Evolutionary conservation across 2,329 filamentous ascomycete genomes (phyloP).

Genomic region (Fusarium papillatum): DNA sequence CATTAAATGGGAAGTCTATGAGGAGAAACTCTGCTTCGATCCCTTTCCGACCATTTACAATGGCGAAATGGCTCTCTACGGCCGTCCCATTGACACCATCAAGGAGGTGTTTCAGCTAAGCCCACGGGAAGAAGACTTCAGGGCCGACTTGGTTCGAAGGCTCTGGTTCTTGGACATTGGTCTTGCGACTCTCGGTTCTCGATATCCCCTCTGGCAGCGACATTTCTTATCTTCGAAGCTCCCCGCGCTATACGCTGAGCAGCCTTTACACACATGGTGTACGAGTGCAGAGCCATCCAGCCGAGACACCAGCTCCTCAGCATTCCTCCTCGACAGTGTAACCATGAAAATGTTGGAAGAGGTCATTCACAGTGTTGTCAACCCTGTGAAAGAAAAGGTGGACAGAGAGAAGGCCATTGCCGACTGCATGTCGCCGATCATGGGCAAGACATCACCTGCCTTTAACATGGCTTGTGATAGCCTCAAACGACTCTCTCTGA

Average conservation of each 20-base stretch:
- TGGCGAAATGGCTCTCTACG: neutral
- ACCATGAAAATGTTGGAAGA: neutral
- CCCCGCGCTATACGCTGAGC: neutral
- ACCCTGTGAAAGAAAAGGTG: neutral
- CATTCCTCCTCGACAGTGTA: neutral
- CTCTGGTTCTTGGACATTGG: neutral
- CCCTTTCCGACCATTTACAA: neutral
- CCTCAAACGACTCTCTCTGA: neutral
- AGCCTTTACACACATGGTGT: neutral
- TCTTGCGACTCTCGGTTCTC: neutral
- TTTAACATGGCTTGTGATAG: neutral
- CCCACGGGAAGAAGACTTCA: neutral
- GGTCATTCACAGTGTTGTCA: neutral
- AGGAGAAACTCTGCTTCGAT: neutral
- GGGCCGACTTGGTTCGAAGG: neutral
- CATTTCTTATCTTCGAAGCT: neutral
- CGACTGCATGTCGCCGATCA: neutral
- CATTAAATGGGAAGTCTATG: neutral
- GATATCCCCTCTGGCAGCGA: neutral
- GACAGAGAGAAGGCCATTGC: neutral
- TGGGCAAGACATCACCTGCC: neutral
- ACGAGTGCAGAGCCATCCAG: neutral
- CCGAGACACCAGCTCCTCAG: neutral
- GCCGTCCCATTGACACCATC: neutral
- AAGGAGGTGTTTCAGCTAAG: neutral